A percentile compares a stretch with the other conserved stretches of the same genome.
Evolutionary conservation across 139 green algal species (phyloP).

Genomic region (Chlorella sp.): DNA sequence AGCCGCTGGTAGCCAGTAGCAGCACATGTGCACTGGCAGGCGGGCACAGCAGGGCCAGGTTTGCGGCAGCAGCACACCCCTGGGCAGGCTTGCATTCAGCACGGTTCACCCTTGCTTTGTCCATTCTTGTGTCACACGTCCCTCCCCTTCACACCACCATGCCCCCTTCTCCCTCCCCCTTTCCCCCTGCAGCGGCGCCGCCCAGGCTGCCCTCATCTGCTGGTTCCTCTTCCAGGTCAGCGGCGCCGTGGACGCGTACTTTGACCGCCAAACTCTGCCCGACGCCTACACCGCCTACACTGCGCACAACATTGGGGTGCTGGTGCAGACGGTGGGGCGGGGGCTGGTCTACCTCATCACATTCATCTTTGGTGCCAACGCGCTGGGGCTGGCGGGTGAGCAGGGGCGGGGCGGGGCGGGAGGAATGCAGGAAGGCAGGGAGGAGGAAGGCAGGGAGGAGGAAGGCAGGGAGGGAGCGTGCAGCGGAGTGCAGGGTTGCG

Average conservation of each 20-base stretch:
- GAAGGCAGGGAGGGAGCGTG: neutral
- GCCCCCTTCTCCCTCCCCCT: neutral
- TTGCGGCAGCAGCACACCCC: no score
- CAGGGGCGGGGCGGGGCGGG: neutral
- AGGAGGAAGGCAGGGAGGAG: no score
- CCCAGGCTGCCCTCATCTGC: slow-evolving; percentile 45
- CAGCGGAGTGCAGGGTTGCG: neutral
- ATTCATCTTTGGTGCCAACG: slow-evolving; percentile 70
- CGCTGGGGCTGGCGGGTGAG: slow-evolving; percentile 55
- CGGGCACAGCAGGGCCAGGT: no score
- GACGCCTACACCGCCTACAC: slow-evolving; percentile 43
- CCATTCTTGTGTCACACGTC: neutral
- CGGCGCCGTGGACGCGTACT: slow-evolving; percentile 47
- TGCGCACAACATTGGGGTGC: slow-evolving; percentile 58
- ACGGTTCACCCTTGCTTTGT: no score
- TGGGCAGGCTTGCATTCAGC: neutral
- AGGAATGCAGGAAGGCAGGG: neutral
- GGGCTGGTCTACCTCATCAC: slow-evolving; percentile 64
- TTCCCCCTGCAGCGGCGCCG: slow-evolving; percentile 36
- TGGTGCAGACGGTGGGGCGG: slow-evolving; percentile 54
- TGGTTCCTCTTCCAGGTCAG: slow-evolving; percentile 43
- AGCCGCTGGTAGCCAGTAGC: no score
- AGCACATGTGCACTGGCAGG: no score
- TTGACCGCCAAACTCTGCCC: slow-evolving; percentile 49
- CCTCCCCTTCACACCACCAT: neutral